Base-by-base conservation (phyloP, 805 yeast genomes). In the Candida silvicultrix region DNA sequence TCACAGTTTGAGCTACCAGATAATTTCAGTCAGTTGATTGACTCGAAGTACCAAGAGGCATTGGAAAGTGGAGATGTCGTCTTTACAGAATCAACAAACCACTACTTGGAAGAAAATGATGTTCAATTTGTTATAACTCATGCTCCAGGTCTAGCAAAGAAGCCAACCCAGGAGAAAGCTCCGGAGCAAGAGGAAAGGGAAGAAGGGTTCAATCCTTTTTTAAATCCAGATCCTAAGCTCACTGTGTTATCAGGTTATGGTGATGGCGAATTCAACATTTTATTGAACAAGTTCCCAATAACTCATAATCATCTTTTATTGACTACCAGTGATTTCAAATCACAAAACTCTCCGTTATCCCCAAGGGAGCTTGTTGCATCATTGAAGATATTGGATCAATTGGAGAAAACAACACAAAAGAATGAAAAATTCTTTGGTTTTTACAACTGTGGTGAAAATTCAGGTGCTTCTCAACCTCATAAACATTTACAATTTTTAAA, bases 381-480 rank as follows among this genome's bases (percentile, higher is more conserved):
- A 5, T 78, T 78, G 59, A 60, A 75, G 5, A 68, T 86, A 20
- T 67, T 92, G 49, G 60, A 64, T 15, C 67, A 66, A 16, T 67
- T 85, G 43, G 78, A 79, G 55, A 48, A 56, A 11, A 54, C 49
- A 5, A 63, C 65, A 43, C 49, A 61, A 20, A 68, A 63, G 15
- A 68, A 66, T 25, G 66, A 67, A 34, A 72, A 77, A 46, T 83
- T 86, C 73, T 71, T 90, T 61, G 89, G 89, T 0, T 92, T 92
- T 64, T 92, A 80, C 74, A 92, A 92, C 64, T 81, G 88, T 59
- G 99, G 99, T 8, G 80, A 81, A 18, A 74, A 80, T 54, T 80
- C 95, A 50, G 99, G 98, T 1, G 96, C 96, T n/a, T 89, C 97
- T 0, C 94, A 89, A 58, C 83, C 86, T 41, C 99, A 92, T 68